Conservation (phyloP, 2,329 filamentous ascomycete species). For the Aspergillus glaucus region DNA sequence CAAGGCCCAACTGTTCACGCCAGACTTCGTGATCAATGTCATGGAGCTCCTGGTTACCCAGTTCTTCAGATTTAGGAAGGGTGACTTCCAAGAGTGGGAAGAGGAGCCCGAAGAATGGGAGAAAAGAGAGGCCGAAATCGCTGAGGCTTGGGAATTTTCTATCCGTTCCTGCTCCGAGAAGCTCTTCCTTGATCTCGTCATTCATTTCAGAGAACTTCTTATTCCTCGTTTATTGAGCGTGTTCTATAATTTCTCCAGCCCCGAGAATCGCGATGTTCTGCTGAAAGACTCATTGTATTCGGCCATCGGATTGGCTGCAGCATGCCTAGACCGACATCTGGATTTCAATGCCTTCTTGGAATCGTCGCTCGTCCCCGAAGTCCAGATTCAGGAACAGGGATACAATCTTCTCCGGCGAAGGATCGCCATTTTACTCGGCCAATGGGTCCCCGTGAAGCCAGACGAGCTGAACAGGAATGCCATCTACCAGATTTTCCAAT, state of each 20-base stretch:
- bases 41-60: constrained; percentile 79
- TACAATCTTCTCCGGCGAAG: constrained; percentile 82
- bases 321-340: constrained; percentile 65
- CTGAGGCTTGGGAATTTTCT: constrained; percentile 85
- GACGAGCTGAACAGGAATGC: constrained; percentile 61
- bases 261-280: constrained; percentile 62
- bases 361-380: constrained; percentile 69
- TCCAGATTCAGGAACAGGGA: constrained; percentile 59
- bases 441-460: constrained; percentile 80
- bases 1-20: constrained; percentile 67
- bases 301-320: constrained; percentile 77
- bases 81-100: constrained; percentile 86
- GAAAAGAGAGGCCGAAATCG: constrained; percentile 74
- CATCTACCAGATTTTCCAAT: constrained; percentile 83
- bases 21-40: constrained; percentile 70
- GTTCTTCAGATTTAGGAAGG: constrained; percentile 79
- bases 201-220: constrained; percentile 78
- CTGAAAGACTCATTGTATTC: constrained; percentile 94
- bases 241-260: constrained; percentile 69
- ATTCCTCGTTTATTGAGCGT: constrained; percentile 73
- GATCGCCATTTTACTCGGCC: constrained; percentile 79
- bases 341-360: constrained; percentile 79
- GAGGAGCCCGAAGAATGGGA: constrained; percentile 96
- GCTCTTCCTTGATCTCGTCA: constrained; percentile 83
- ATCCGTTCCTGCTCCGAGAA: constrained; percentile 90